Evolutionary conservation across 164 flowering plant species (phyloP), one percentile per base, ranked within the genome.

Genomic region (Tinospora cordifolia): DNA sequence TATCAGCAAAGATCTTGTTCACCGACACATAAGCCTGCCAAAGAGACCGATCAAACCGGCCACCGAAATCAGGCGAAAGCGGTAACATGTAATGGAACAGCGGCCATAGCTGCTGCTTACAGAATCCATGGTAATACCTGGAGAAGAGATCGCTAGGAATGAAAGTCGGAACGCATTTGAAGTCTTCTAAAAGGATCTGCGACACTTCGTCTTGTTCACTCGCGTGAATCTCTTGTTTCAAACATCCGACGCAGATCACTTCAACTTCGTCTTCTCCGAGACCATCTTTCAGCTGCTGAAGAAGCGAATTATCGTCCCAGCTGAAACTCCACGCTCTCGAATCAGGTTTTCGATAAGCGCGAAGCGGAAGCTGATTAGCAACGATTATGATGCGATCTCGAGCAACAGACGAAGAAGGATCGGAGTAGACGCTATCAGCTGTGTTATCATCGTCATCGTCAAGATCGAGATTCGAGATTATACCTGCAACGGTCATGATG

Each of bases 1-100:
- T 73, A 68, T 73, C 75, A 3, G 75, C 75, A 59, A 73, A 73
- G 44, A 73, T 73, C 67, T 73, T 73, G n/a, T 73, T 73, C 63
- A 73, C 75, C 30, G 71, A 68, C 11, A 73, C 71, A 62, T 73
- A 67, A 15, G 75, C 71, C 39, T 73, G 71, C 75, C 75, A 73
- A 6, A 73, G 38, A 3, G 75, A 73, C 9, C 75, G 66, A 46
- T 73, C 75, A 17, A 73, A 73, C 25, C 75, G 66, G 25, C 75
- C 71, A 2, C 75, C 75, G n/a, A 73, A 69, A 19, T 73, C 67
- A 8, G 75, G 75, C 11, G 71, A 73, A 15, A 68, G 62, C 0
- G 75, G 75, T n/a, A 73, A 68, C 71, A 73, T 73, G 24, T 73
- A 73, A 68, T 73, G 75, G 47, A 73, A 73, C 39, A 68, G 54